Conservation (phyloP, 164 flowering plant species). For the Euptelea pleiosperma region DNA sequence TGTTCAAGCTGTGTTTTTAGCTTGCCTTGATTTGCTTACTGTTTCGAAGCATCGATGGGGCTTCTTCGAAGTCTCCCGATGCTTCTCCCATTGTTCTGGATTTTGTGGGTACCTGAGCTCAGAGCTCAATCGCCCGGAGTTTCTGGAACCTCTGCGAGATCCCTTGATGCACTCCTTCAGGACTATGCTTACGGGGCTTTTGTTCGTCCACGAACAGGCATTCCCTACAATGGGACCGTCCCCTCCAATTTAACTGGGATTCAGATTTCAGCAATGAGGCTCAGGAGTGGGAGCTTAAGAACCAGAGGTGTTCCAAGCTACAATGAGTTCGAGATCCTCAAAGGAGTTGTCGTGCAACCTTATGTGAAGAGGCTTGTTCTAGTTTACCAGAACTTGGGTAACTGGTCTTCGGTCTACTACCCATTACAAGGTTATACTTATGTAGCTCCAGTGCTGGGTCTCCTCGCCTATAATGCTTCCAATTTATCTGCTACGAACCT, state of each 20-base stretch:
- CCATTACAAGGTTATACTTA: slow-evolving; percentile 44
- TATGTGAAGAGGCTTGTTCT: slow-evolving; percentile 72
- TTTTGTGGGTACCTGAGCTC: slow-evolving; percentile 17
- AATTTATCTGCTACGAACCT: slow-evolving; percentile 54
- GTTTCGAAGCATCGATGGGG: slow-evolving; percentile 34
- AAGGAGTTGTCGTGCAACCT: slow-evolving; percentile 49
- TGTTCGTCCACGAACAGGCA: slow-evolving; percentile 56
- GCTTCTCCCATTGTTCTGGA: slow-evolving; percentile 22
- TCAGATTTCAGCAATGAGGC: slow-evolving; percentile 57
- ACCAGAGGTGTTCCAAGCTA: slow-evolving; percentile 40
- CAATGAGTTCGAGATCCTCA: slow-evolving; percentile 58
- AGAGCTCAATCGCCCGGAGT: slow-evolving; percentile 28
- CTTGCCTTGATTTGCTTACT: neutral
- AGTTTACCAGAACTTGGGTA: slow-evolving; percentile 74
- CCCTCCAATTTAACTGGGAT: slow-evolving; percentile 67
- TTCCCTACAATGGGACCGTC: slow-evolving; percentile 37
- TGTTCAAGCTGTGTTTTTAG: neutral
- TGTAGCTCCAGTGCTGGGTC: slow-evolving; percentile 67
- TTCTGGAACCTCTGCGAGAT: slow-evolving; percentile 20
- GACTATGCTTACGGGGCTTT: slow-evolving; percentile 75
- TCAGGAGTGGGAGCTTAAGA: slow-evolving; percentile 70
- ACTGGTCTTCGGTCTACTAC: slow-evolving; percentile 54
- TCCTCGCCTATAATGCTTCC: slow-evolving; percentile 62
- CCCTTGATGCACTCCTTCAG: slow-evolving; percentile 68
- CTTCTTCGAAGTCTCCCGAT: slow-evolving; percentile 40